phyloP scores from a whole-genome alignment of 73 alveolate species.

The Paraurostyla sp. region DNA sequence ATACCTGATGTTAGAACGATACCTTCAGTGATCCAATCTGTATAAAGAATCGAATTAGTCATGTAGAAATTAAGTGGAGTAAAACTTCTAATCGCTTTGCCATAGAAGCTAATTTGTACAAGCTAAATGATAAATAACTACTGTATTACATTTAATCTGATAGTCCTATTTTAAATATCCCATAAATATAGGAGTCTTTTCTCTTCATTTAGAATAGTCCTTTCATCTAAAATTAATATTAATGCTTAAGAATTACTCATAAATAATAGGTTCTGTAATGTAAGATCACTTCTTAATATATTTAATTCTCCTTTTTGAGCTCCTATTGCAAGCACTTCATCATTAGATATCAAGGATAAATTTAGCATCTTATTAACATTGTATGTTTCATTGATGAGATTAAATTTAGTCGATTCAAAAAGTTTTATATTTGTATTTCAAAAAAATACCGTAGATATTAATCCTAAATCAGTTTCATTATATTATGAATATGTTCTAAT shows the following conservation, averaged over 20 bases:
- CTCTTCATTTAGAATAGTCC: neutral
- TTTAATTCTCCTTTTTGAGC: neutral
- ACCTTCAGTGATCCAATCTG: conserved; percentile 22
- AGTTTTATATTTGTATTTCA: neutral
- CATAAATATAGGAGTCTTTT: neutral
- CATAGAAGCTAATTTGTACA: neutral
- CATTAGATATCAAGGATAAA: neutral
- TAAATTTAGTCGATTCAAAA: neutral
- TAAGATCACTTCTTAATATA: conserved; percentile 2
- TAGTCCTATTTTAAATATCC: neutral
- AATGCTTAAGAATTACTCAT: neutral
- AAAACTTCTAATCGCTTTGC: neutral
- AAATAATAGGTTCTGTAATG: neutral
- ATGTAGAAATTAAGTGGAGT: neutral
- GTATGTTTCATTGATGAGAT: conserved; percentile 6
- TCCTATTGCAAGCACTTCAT: neutral
- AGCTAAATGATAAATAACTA: neutral
- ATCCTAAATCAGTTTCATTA: neutral
- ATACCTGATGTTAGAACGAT: neutral
- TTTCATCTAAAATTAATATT: conserved; percentile 21
- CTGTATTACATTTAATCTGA: neutral
- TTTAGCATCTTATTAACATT: neutral
- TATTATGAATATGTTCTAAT: neutral
- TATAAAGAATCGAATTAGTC: neutral
- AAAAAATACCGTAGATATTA: neutral